Evolutionary conservation across 495 filamentous ascomycete genomes (phyloP).

Genomic region (Opeltia flavorubescens): DNA sequence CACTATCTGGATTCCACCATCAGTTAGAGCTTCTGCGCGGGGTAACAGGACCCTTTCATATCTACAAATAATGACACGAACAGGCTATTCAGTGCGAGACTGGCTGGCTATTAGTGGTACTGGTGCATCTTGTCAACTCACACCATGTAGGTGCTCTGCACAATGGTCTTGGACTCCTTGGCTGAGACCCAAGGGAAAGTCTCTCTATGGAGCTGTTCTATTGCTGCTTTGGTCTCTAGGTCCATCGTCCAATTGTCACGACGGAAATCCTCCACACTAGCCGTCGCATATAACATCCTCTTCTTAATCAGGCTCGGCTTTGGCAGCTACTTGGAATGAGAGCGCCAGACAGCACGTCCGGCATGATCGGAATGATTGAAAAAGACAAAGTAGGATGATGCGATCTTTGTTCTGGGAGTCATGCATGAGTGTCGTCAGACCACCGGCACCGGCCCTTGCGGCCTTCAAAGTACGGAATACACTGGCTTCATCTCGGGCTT

Average conservation of each 20-base stretch:
- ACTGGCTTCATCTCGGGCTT: too few relatives aligned
- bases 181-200: neutral
- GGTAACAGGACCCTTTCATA: too few relatives aligned
- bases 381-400: too few relatives aligned
- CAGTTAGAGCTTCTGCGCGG: constrained; percentile 1
- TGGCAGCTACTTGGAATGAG: neutral
- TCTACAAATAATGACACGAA: too few relatives aligned
- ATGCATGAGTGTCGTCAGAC: neutral
- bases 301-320: neutral
- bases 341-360: neutral
- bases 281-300: neutral
- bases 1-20: neutral
- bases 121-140: neutral
- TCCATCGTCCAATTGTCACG: neutral
- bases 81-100: neutral
- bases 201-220: constrained; percentile 2
- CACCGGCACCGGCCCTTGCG: neutral
- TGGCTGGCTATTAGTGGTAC: neutral
- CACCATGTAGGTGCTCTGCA: too few relatives aligned
- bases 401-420: too few relatives aligned
- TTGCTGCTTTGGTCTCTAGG: neutral
- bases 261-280: neutral
- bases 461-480: too few relatives aligned
- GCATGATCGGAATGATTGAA: neutral
- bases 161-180: neutral